Base-by-base conservation (phyloP, 2,329 filamentous ascomycete species). In the Cladophialophora psammophila region DNA sequence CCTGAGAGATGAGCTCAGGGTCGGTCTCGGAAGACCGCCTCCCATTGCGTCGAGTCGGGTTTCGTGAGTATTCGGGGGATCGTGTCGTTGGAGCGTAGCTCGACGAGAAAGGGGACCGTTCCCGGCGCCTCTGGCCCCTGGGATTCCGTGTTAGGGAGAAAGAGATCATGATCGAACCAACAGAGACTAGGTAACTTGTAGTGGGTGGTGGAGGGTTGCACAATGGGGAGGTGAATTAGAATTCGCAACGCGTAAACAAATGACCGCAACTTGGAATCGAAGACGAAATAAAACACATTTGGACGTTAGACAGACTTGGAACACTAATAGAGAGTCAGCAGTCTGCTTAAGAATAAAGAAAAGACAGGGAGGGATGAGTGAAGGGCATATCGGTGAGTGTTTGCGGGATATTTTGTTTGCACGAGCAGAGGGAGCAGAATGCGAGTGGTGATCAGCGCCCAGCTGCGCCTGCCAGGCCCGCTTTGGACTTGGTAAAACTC, bases 41-140 rank as follows among this genome's bases (percentile, higher is more conserved):
- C 36, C 61, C 35, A 18, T 5, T 31, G 34, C 38, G 60, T 38
- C 62, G 67, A 42, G 72, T 74, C 15, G 55, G 40, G 31, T 35
- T 63, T 5, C 67, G 69, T 18, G 60, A 58, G 31, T 26, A 48
- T 36, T 70, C 69, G 36, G 65, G 61, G n/a, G 71, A 70, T 26
- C 48, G 55, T 15, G 63, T 50, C 12, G 65, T 66, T 18, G 72
- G 56, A 4, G 72, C 72, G 68, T 74, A 73, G 6, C 72, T 73
- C 20, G 76, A 75, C 20, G 74, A 73, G 66, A 76, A 76, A 6
- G 74, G 75, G 31, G 75, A 76, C 20, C 66, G 71, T 35, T 75
- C 71, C 26, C 64, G 65, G 20, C 42, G 64, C 48, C 45, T 59
- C 35, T 63, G 59, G 58, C 58, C 56, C 9, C 58, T 64, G 40